phyloP scores from a whole-genome alignment of 148 eudicot genomes.

The Camellia sinensis region DNA sequence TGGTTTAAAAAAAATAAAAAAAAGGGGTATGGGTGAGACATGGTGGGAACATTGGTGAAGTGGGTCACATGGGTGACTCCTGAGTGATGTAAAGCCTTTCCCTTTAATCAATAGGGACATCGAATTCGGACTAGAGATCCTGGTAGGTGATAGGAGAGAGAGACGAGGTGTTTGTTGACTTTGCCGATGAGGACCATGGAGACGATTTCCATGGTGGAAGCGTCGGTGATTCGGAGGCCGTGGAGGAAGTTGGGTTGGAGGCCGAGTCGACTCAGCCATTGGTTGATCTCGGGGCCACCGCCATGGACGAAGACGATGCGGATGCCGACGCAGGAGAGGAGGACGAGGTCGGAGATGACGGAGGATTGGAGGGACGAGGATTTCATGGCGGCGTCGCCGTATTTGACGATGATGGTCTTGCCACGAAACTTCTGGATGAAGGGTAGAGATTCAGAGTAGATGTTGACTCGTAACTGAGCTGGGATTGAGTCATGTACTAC shows the following conservation, averaged over 20 bases:
- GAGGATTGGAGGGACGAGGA: slow-evolving; percentile 68
- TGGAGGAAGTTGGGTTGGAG: slow-evolving; percentile 62
- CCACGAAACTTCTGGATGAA: slow-evolving; percentile 71
- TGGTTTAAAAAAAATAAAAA: too few relatives aligned
- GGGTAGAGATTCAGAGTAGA: slow-evolving; percentile 72
- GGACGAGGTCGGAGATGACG: slow-evolving; percentile 63
- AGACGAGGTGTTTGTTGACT: slow-evolving; percentile 65
- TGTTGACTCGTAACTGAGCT: slow-evolving; percentile 44
- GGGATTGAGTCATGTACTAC: background rate
- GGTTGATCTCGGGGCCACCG: slow-evolving; percentile 82
- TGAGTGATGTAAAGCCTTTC: too few relatives aligned
- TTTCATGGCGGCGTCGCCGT: slow-evolving; percentile 91
- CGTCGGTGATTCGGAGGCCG: slow-evolving; percentile 71
- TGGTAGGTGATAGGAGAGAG: too few relatives aligned
- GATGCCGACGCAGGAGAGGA: slow-evolving; percentile 69
- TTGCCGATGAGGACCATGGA: slow-evolving; percentile 81
- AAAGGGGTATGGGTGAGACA: too few relatives aligned
- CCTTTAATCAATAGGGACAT: too few relatives aligned
- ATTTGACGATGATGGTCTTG: slow-evolving; percentile 74
- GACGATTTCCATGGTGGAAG: slow-evolving; percentile 80
- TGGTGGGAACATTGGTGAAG: too few relatives aligned
- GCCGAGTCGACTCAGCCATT: slow-evolving; percentile 51
- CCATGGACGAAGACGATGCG: slow-evolving; percentile 72
- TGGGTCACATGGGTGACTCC: too few relatives aligned
- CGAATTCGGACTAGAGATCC: too few relatives aligned